Conservation (phyloP, 2,329 filamentous ascomycete species). For the Talaromyces sp. region DNA sequence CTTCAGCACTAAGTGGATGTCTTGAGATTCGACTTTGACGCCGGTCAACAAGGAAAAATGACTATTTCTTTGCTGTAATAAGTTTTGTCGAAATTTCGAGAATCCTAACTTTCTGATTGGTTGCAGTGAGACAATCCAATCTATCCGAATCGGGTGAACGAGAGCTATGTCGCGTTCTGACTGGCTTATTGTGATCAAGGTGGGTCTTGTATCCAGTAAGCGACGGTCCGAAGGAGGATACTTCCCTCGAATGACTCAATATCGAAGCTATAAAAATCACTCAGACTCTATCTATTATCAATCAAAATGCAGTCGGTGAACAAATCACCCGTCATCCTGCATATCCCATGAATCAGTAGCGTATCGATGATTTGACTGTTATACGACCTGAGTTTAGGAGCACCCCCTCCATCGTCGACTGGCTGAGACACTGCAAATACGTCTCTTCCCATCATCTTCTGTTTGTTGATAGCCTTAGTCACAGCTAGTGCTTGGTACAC, state of each 20-base stretch:
- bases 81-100: neutral
- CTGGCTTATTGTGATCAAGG: neutral
- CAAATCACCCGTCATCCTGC: neutral
- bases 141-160: neutral
- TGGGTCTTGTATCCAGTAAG: neutral
- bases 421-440: slow-evolving; percentile 22
- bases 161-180: neutral
- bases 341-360: slow-evolving; percentile 24
- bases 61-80: neutral
- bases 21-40: neutral
- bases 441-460: slow-evolving; percentile 19
- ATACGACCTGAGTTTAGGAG: slow-evolving; percentile 24
- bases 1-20: neutral
- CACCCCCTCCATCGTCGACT: slow-evolving; percentile 24
- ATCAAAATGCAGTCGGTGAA: neutral
- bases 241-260: neutral
- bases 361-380: slow-evolving; percentile 25
- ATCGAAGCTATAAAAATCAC: neutral
- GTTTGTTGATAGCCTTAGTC: neutral
- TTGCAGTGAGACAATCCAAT: neutral
- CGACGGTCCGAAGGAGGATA: neutral
- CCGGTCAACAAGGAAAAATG: neutral
- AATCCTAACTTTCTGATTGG: neutral
- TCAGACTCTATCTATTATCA: neutral
- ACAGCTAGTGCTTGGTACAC: neutral